Evolutionary conservation across 2,329 filamentous ascomycete species (phyloP).

Genomic region (Nemania bipapillata): DNA sequence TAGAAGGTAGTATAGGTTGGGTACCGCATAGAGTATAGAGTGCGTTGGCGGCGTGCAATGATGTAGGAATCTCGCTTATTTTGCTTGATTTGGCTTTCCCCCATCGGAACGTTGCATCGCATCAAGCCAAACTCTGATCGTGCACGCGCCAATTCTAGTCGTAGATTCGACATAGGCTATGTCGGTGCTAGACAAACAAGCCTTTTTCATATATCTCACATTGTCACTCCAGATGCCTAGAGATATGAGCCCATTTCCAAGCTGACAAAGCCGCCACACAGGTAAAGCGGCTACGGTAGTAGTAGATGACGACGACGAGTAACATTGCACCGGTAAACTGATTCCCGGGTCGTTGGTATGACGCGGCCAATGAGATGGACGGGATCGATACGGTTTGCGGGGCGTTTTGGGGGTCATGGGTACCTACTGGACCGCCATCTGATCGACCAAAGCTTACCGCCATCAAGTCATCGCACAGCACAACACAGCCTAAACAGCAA

Average conservation of each 20-base stretch:
- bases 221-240: neutral
- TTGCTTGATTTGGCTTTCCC: conserved; percentile 3
- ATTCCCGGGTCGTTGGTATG: conserved; percentile 2
- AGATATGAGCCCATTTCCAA: neutral
- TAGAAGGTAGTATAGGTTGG: neutral
- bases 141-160: neutral
- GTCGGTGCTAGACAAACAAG: too few relatives aligned
- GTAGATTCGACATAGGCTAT: neutral
- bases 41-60: neutral
- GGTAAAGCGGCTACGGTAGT: neutral
- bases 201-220: neutral
- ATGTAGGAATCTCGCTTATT: conserved; percentile 7
- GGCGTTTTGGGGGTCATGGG: neutral
- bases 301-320: neutral
- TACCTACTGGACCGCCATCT: neutral
- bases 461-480: neutral
- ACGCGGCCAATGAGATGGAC: neutral
- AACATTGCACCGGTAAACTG: conserved; percentile 1
- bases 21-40: neutral
- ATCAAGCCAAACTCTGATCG: neutral
- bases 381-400: neutral
- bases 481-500: neutral
- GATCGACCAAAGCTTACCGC: neutral
- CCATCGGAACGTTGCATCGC: conserved; percentile 1
- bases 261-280: neutral